Conservation (phyloP, 2,329 filamentous ascomycete species). For the Claviceps quebecensis region DNA sequence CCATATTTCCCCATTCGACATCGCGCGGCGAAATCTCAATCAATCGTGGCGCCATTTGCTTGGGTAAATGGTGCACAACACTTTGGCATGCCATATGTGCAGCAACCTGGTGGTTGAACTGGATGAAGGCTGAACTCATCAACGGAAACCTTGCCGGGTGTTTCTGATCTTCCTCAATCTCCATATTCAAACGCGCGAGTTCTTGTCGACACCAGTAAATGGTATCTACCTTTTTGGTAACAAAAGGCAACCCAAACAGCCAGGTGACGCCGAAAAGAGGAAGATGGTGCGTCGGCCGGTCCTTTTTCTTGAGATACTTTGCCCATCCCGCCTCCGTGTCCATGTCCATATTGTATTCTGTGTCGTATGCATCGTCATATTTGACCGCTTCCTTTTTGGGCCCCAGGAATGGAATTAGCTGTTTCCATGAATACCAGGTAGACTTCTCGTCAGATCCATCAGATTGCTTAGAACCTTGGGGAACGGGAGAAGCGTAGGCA, state of each 20-base stretch:
- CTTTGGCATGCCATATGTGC: slow-evolving; percentile 97
- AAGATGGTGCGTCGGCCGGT: slow-evolving; percentile 74
- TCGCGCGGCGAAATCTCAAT: slow-evolving; percentile 92
- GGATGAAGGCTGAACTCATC: slow-evolving; percentile 95
- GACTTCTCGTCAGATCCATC: slow-evolving; percentile 30
- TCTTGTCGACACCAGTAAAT: slow-evolving; percentile 86
- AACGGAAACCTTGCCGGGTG: slow-evolving; percentile 74
- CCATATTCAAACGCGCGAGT: slow-evolving; percentile 72
- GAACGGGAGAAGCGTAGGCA: slow-evolving; percentile 46
- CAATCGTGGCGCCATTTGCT: slow-evolving; percentile 80
- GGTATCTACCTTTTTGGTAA: slow-evolving; percentile 85
- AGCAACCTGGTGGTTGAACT: slow-evolving; percentile 95
- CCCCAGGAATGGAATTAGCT: slow-evolving; percentile 34
- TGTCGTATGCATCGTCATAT: slow-evolving; percentile 52
- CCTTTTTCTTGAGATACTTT: slow-evolving; percentile 64
- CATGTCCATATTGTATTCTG: slow-evolving; percentile 41
- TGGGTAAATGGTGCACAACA: slow-evolving; percentile 77
- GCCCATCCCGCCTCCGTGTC: slow-evolving; percentile 61
- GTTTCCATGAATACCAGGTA: slow-evolving; percentile 36
- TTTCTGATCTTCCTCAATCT: slow-evolving; percentile 83
- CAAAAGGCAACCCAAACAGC: slow-evolving; percentile 63
- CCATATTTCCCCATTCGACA: slow-evolving; percentile 96
- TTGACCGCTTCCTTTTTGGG: slow-evolving; percentile 26
- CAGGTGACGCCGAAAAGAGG: slow-evolving; percentile 48
- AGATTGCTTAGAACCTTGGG: slow-evolving; percentile 35